Conservation (phyloP, 768 basidiomycete species). For the Suillus clintonianus region DNA sequence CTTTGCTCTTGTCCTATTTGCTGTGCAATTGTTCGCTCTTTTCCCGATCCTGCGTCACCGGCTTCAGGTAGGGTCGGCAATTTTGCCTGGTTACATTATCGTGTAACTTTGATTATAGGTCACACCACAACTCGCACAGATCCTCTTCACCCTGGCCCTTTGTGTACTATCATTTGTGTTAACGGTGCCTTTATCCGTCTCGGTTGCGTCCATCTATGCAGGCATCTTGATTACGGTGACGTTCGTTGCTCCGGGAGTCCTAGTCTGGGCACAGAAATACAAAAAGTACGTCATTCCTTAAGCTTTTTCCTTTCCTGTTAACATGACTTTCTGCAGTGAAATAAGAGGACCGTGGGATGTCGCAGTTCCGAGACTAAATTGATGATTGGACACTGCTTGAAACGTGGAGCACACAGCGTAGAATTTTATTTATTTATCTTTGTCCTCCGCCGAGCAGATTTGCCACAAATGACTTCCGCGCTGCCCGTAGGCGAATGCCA, state of each 20-base stretch:
- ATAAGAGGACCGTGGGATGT: conserved; percentile 92
- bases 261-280: conserved; percentile 85
- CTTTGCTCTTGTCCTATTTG: conserved; percentile 85
- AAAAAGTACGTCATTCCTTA: conserved; percentile 66
- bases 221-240: conserved; percentile 57
- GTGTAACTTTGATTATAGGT: conserved; percentile 39
- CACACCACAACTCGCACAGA: conserved; percentile 47
- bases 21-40: conserved; percentile 81
- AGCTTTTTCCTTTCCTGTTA: conserved; percentile 13
- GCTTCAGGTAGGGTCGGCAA: conserved; percentile 53
- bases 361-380: conserved; percentile 72
- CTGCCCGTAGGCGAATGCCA: conserved; percentile 23
- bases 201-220: conserved; percentile 54
- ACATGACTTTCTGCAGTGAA: conserved; percentile 54
- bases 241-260: conserved; percentile 70
- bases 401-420: conserved; percentile 27
- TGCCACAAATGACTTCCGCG: conserved; percentile 26
- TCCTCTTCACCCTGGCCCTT: conserved; percentile 54
- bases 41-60: conserved; percentile 79
- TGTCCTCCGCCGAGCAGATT: conserved; percentile 21
- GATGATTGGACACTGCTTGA: conserved; percentile 20
- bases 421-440: conserved; percentile 22
- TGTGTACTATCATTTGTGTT: conserved; percentile 52
- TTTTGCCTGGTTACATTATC: conserved; percentile 10
- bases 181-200: conserved; percentile 54